Base-by-base conservation (phyloP, 331 rosid genomes). In the Dryas integrifolia region DNA sequence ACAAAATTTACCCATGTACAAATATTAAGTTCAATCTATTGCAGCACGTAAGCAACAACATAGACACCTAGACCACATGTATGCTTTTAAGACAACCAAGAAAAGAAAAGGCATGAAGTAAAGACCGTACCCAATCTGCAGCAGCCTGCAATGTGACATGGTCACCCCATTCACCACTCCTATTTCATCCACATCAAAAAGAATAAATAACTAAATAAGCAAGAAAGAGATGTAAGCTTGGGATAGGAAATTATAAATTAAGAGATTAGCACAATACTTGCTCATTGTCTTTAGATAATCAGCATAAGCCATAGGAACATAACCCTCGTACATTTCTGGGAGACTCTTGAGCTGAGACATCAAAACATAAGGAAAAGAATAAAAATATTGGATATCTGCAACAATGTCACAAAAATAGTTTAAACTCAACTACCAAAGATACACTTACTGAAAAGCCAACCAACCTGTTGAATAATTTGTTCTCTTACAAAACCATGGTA, bases 91-190 rank as follows among this genome's bases (percentile, higher is more conserved):
- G 45, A 35, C 18, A 49, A 13, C 48, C 3, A 69, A 74, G 50
- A 40, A 18, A 44, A n/a, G 11, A 43, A 43, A 66, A 48, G 72
- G 56, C 51, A 53, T 59, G 51, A 74, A 73, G 43, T 30, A 45
- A 61, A 59, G 71, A 21, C 55, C 82, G 40, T 91, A 94, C 98
- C 96, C 86, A 89, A 85, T 94, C 98, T 60, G 98, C 92, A 67
- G 98, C 98, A 77, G 98, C 98, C 85, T 94, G 98, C 80, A 94
- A 78, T 0, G 98, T 94, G 56, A 94, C 96, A 74, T 94, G 98
- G 78, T 94, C 98, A 40, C 98, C 98, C 98, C 98, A 94, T 82
- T 94, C 98, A 41, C 97, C 98, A 69, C 77, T 86, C 92, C 98
- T 94, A 81, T 46, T 82, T 83, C 82, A 86, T 81, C 72, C 78